Evolutionary conservation across 257 asterid genomes (phyloP).

Genomic region (Hygrophila difformis): DNA sequence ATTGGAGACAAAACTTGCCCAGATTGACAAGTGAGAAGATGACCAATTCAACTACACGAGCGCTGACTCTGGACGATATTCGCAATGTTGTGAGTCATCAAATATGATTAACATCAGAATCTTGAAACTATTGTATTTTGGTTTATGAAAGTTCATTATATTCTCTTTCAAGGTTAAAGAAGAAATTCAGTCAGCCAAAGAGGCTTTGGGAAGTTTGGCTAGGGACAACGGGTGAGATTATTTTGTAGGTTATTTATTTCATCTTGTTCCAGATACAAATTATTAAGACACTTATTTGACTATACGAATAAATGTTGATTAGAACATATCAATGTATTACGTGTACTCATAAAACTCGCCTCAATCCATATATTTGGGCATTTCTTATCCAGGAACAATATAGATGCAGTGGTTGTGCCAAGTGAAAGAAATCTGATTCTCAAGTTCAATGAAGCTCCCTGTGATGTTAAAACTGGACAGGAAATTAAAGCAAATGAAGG

Average conservation of each 20-base stretch:
- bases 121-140: too few species aligned
- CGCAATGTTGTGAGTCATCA: too few species aligned
- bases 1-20: too few species aligned
- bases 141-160: too few species aligned
- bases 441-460: constrained; percentile 29
- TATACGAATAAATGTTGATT: not conserved
- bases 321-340: not conserved
- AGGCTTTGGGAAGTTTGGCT: constrained; percentile 12
- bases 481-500: constrained; percentile 25
- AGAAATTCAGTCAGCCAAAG: constrained; percentile 24
- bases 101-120: too few species aligned
- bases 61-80: too few species aligned
- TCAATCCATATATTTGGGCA: not conserved
- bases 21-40: too few species aligned
- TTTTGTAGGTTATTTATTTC: not conserved
- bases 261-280: not conserved
- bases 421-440: constrained; percentile 25
- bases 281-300: not conserved
- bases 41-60: too few species aligned
- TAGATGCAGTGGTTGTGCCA: constrained; percentile 7
- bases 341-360: not conserved
- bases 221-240: constrained; percentile 27
- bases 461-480: constrained; percentile 28
- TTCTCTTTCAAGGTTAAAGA: constrained; percentile 32
- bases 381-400: constrained; percentile 22